A percentile compares a stretch with the other conserved stretches of the same genome.
Evolutionary conservation across 176 grass and related monocot species (phyloP).

Genomic region (Oryza meyeriana): DNA sequence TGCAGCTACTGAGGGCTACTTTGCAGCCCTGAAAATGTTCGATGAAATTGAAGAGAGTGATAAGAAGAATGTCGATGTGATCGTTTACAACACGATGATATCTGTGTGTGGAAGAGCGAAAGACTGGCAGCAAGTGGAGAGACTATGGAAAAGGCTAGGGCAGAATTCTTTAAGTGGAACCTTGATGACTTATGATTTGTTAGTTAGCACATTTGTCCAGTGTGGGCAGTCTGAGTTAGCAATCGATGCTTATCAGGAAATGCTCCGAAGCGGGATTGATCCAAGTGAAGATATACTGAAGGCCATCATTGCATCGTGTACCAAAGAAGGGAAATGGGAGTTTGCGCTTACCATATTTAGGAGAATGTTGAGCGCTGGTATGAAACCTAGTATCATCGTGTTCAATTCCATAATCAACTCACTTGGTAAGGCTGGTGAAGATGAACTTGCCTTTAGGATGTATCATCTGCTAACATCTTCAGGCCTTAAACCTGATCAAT

Average conservation of each 20-base stretch:
- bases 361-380: slow-evolving; percentile 68
- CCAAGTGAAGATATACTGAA: slow-evolving; percentile 81
- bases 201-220: slow-evolving; percentile 89
- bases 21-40: slow-evolving; percentile 61
- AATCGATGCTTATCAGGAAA: slow-evolving; percentile 74
- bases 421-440: slow-evolving; percentile 70
- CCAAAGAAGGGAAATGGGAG: slow-evolving; percentile 84
- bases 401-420: slow-evolving; percentile 92
- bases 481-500: slow-evolving; percentile 68
- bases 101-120: slow-evolving; percentile 68
- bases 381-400: slow-evolving; percentile 74
- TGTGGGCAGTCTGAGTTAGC: slow-evolving; percentile 75
- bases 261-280: slow-evolving; percentile 51
- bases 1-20: slow-evolving; percentile 43
- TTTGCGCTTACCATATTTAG: slow-evolving; percentile 55
- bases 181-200: slow-evolving; percentile 70
- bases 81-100: slow-evolving; percentile 94
- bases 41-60: slow-evolving; percentile 38
- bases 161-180: slow-evolving; percentile 56
- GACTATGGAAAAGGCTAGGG: slow-evolving; percentile 63
- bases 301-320: slow-evolving; percentile 78
- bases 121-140: slow-evolving; percentile 69
- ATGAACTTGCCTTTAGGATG: slow-evolving; percentile 78
- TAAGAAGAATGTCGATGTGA: slow-evolving; percentile 54
- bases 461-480: slow-evolving; percentile 64